A percentile compares a stretch with the other conserved stretches of the same genome.
phyloP scores from a whole-genome alignment of 768 basidiomycete species.

The Podaxis mareebaensis region DNA sequence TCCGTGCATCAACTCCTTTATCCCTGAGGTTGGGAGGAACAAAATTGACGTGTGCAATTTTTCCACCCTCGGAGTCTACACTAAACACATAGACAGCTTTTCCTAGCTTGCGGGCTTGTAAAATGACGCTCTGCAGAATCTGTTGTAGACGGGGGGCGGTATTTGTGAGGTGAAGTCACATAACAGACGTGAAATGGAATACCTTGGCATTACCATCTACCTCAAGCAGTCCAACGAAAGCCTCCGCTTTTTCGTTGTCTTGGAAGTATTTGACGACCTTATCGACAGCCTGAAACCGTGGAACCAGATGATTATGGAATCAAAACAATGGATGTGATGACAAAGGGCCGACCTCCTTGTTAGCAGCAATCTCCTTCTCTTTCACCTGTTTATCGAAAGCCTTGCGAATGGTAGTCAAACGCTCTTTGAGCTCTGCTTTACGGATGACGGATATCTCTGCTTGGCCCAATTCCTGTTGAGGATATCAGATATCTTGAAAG shows the following conservation, averaged over 20 bases:
- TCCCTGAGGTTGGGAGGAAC: constrained; percentile 60
- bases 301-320: not conserved
- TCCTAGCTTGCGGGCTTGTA: constrained; percentile 75
- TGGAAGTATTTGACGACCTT: constrained; percentile 72
- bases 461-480: constrained; percentile 80
- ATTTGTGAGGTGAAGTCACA: constrained; percentile 1
- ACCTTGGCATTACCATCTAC: constrained; percentile 89
- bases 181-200: constrained; percentile 9
- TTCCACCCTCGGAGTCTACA: constrained; percentile 63
- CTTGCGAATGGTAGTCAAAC: constrained; percentile 70
- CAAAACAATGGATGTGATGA: not conserved
- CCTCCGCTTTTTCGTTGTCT: constrained; percentile 68
- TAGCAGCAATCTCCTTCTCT: constrained; percentile 73
- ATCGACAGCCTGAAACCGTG: constrained; percentile 62
- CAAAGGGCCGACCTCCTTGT: constrained; percentile 62
- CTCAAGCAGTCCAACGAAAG: constrained; percentile 70
- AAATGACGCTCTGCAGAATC: constrained; percentile 75
- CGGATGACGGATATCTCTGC: constrained; percentile 84
- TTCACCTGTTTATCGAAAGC: constrained; percentile 84
- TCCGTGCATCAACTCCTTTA: constrained; percentile 77
- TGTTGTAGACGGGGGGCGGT: constrained; percentile 24
- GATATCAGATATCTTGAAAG: constrained; percentile 1
- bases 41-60: constrained; percentile 87
- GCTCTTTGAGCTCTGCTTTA: constrained; percentile 80
- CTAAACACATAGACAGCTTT: constrained; percentile 92